phyloP scores from a whole-genome alignment of 1,284 basidiomycete species.

The Cutaneotrichosporon sp. region DNA sequence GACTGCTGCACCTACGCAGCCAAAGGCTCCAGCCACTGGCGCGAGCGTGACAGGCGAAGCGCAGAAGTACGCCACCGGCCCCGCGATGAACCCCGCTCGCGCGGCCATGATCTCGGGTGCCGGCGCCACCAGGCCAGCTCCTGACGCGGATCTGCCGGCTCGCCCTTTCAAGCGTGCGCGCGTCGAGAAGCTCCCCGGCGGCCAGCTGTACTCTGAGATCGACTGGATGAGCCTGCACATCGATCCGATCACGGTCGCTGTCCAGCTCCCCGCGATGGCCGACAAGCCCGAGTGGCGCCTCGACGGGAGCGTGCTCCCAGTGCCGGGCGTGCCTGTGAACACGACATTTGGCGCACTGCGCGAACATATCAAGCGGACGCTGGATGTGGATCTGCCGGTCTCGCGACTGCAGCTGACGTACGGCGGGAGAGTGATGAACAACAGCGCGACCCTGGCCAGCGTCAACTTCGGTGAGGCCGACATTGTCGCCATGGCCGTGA shows the following conservation, averaged over 20 bases:
- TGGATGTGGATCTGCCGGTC: conserved; percentile 71
- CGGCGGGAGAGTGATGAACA: conserved; percentile 77
- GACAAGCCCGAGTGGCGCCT: conserved; percentile 89
- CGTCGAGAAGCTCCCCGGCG: conserved; percentile 26
- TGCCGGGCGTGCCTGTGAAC: conserved; percentile 77
- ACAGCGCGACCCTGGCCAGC: conserved; percentile 74
- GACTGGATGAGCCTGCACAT: conserved; percentile 89
- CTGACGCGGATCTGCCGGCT: conserved; percentile 17
- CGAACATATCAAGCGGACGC: conserved; percentile 74
- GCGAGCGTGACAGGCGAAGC: conserved; percentile 52
- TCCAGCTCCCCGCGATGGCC: conserved; percentile 74
- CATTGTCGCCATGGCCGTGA: conserved; percentile 68
- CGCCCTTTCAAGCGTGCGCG: conserved; percentile 27
- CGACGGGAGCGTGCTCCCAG: conserved; percentile 70
- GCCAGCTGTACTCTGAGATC: conserved; percentile 42
- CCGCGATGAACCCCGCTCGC: conserved; percentile 44
- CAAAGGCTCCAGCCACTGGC: conserved; percentile 46
- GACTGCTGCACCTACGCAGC: conserved; percentile 36
- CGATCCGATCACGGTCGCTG: conserved; percentile 74
- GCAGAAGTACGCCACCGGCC: conserved; percentile 27
- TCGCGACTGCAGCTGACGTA: conserved; percentile 75
- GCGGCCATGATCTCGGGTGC: conserved; percentile 54
- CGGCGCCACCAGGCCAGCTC: conserved; percentile 16
- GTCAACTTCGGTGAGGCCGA: conserved; percentile 90
- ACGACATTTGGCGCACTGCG: conserved; percentile 79